Percentiles rank a stretch among this genome's conserved stretches.
Conservation (phyloP, 495 filamentous ascomycete species). For the Acidiella bohemica region DNA sequence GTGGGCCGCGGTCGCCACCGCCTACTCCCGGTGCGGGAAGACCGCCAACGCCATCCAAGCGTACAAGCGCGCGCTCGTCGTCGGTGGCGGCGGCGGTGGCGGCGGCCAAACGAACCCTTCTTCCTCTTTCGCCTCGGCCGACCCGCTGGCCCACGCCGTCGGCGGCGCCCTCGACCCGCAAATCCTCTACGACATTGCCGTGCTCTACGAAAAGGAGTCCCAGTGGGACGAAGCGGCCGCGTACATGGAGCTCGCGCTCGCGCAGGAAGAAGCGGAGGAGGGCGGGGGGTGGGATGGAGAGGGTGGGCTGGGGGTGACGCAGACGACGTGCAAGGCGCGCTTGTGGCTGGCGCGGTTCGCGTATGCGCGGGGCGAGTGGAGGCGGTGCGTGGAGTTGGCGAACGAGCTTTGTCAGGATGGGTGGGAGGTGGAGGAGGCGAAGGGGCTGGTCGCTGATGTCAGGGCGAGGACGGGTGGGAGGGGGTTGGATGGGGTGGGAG, state of each 20-base stretch:
- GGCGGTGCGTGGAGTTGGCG: slow-evolving; percentile 64
- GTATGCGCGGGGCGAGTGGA: slow-evolving; percentile 57
- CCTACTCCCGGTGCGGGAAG: slow-evolving; percentile 75
- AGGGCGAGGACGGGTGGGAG: slow-evolving; percentile 32
- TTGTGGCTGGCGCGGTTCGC: slow-evolving; percentile 87
- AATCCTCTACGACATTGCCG: slow-evolving; percentile 75
- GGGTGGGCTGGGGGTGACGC: slow-evolving; percentile 48
- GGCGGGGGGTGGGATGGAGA: slow-evolving; percentile 38
- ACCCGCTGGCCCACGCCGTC: slow-evolving; percentile 14
- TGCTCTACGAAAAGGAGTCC: slow-evolving; percentile 68
- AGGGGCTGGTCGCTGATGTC: slow-evolving; percentile 82
- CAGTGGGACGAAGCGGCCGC: slow-evolving; percentile 65
- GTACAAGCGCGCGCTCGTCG: slow-evolving; percentile 77
- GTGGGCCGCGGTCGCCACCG: slow-evolving; percentile 93
- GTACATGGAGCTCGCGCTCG: slow-evolving; percentile 90
- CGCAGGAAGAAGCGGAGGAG: slow-evolving; percentile 73
- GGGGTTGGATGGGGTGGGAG: not conserved
- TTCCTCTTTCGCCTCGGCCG: slow-evolving; percentile 24
- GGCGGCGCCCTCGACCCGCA: slow-evolving; percentile 69
- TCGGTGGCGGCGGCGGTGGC: too few species aligned
- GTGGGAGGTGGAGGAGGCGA: slow-evolving; percentile 94
- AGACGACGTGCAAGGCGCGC: slow-evolving; percentile 76
- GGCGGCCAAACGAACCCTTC: slow-evolving; percentile 59
- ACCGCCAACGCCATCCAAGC: slow-evolving; percentile 81
- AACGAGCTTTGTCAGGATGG: slow-evolving; percentile 92